Evolutionary conservation across 2,329 filamentous ascomycete genomes (phyloP).

Genomic region (Aureobasidium pullulans): DNA sequence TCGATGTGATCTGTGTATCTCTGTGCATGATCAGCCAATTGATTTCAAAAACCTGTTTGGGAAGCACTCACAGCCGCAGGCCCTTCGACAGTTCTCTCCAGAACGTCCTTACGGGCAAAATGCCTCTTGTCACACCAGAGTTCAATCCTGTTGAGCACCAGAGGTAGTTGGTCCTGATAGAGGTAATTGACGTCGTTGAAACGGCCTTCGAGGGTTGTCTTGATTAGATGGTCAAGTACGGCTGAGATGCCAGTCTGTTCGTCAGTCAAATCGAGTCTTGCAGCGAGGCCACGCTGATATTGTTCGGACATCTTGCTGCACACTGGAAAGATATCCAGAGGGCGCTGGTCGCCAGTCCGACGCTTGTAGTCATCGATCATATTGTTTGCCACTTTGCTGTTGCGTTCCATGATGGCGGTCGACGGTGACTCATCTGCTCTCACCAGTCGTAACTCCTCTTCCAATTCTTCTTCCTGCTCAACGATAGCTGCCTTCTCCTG

Average conservation of each 20-base stretch:
- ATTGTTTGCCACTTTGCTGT: neutral
- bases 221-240: slow-evolving; percentile 1
- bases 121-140: neutral
- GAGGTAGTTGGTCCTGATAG: neutral
- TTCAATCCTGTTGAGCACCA: neutral
- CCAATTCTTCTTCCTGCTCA: neutral
- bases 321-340: slow-evolving; percentile 14
- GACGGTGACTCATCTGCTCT: neutral
- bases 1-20: neutral
- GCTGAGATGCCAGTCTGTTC: slow-evolving; percentile 16
- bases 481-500: neutral
- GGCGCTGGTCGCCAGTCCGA: slow-evolving; percentile 5
- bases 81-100: neutral
- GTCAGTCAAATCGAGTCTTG: slow-evolving; percentile 13
- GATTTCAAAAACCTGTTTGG: neutral
- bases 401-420: slow-evolving; percentile 9
- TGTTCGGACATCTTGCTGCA: slow-evolving; percentile 16
- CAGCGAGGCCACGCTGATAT: slow-evolving; percentile 14
- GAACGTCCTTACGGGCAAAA: neutral
- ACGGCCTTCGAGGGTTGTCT: slow-evolving; percentile 13
- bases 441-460: neutral
- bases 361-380: slow-evolving; percentile 6
- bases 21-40: neutral
- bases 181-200: slow-evolving; percentile 14
- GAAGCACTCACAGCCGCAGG: neutral